phyloP scores from a whole-genome alignment of 331 rosid genomes.

The Malus hybrid region DNA sequence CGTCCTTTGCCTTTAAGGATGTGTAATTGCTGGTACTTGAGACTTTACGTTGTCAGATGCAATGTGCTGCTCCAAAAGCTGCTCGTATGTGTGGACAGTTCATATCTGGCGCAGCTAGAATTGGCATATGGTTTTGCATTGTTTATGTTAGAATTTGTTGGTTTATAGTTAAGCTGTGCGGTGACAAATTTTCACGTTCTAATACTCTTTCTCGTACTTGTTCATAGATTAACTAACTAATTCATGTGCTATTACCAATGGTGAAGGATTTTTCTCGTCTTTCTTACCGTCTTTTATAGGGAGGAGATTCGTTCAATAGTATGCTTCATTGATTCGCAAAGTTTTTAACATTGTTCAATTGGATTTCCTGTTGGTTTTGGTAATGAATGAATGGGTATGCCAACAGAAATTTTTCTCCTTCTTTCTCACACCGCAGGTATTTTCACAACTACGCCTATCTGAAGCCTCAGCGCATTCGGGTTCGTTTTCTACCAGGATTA shows the following conservation, averaged over 20 bases:
- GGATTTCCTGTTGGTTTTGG: neutral
- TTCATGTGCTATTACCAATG: neutral
- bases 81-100: neutral
- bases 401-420: neutral
- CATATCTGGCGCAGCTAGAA: neutral
- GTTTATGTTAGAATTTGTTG: neutral
- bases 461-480: constrained; percentile 95
- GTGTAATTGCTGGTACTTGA: neutral
- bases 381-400: neutral
- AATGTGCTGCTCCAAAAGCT: neutral
- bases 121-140: neutral
- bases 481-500: constrained; percentile 83
- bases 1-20: neutral
- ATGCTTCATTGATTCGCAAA: neutral
- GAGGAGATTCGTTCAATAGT: neutral
- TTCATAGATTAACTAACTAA: neutral
- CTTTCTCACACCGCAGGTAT: constrained; percentile 41
- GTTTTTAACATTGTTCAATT: neutral
- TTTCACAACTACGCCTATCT: constrained; percentile 90
- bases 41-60: neutral
- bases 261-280: neutral
- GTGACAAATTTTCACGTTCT: too few relatives aligned
- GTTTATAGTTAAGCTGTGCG: neutral
- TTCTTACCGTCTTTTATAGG: neutral
- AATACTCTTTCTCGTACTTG: neutral